Evolutionary conservation across 306 rosid species (phyloP), one percentile per base, ranked within the genome.

Genomic region (Vachellia pachyceras): DNA sequence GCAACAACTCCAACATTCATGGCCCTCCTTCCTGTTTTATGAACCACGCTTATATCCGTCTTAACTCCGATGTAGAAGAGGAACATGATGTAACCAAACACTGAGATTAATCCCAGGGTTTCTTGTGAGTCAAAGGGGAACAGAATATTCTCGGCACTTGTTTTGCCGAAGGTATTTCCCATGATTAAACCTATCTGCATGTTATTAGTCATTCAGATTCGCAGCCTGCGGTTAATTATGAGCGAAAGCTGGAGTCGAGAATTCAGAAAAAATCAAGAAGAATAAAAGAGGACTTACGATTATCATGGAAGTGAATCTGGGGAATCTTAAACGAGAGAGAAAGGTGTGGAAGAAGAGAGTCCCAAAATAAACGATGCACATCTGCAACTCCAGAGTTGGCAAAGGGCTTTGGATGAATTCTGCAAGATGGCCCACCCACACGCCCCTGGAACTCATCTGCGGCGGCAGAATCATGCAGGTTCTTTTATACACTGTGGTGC

Each of bases 31-130:
- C 81, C 95, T 0, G 87, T 78, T 54, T 50, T 84, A 7, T 39
- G 71, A 15, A 91, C 71, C 23, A 84, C 44, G 54, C 85, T 83
- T 78, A 90, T n/a, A 47, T 94, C 92, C 64, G 88, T 91, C 76
- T 87, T 88, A 7, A 94, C 95, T 3, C 97, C 95, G 6, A 81
- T 85, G 55, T 88, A 84, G 84, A 94, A 94, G 11, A 87, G 25
- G 29, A 90, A 94, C 7, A 92, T 45, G 49, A 88, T 50, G 88
- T 85, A 92, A 5, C 97, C 93, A 52, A 89, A 82, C 52, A 82
- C 49, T 4, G 92, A 52, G 6, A 90, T 3, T 66, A 86, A 14
- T 5, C 92, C 89, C 7, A 90, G 42, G 47, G 76, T 72, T 42
- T 82, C 90, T n/a, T 94, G 94, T 18, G 88, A 82, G n/a, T 20